phyloP scores from a whole-genome alignment of 345 rosid species.

The Eucalyptus tenuipes region DNA sequence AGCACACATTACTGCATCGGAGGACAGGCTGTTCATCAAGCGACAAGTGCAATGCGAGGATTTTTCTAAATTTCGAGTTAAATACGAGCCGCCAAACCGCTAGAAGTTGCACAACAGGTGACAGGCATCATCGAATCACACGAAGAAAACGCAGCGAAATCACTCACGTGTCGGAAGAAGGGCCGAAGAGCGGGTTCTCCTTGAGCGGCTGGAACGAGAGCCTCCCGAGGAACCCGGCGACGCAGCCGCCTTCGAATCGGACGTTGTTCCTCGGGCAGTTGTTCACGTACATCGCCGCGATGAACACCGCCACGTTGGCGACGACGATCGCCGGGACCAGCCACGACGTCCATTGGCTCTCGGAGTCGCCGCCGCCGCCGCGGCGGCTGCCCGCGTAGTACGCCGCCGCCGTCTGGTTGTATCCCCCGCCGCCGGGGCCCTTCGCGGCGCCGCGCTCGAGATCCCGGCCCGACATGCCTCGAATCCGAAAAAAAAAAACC shows the following conservation, averaged over 20 bases:
- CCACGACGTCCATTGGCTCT: conserved; percentile 86
- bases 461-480: conserved; percentile 22
- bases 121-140: neutral
- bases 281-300: conserved; percentile 70
- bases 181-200: conserved; percentile 93
- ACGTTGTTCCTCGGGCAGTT: conserved; percentile 60
- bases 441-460: conserved; percentile 40
- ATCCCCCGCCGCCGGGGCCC: neutral
- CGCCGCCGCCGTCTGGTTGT: neutral
- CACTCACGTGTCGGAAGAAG: conserved; percentile 76
- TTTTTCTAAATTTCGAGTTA: neutral
- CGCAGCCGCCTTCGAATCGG: conserved; percentile 35
- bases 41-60: neutral
- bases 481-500: neutral
- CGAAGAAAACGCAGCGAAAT: neutral
- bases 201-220: conserved; percentile 77
- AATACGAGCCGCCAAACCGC: neutral
- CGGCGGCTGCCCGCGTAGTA: conserved; percentile 14
- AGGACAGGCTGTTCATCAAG: neutral
- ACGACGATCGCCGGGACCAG: conserved; percentile 69
- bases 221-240: conserved; percentile 67
- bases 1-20: neutral
- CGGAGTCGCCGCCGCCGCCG: conserved; percentile 9
- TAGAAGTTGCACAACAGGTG: neutral
- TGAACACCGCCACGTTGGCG: conserved; percentile 58